phyloP scores from a whole-genome alignment of 2,329 filamentous ascomycete species.

The Diaporthe sp. region DNA sequence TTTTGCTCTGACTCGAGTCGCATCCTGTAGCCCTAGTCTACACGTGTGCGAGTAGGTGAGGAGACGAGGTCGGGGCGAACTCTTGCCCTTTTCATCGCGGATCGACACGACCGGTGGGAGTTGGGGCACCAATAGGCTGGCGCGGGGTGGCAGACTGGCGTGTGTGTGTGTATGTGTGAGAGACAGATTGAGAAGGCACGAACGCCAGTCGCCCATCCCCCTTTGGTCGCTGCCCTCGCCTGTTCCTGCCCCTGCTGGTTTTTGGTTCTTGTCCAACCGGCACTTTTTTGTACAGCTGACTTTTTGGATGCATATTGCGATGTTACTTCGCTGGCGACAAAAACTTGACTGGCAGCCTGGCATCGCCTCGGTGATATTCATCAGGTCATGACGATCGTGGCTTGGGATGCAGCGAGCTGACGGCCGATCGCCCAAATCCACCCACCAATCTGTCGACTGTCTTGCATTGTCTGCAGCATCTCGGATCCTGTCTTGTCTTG shows the following conservation, averaged over 20 bases:
- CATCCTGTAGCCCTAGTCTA: neutral
- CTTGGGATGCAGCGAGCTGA: slow-evolving; percentile 18
- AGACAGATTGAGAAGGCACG: neutral
- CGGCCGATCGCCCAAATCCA: neutral
- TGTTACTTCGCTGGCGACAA: neutral
- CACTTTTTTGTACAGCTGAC: neutral
- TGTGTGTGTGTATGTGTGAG: neutral
- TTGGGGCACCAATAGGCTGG: neutral
- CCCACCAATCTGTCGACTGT: neutral
- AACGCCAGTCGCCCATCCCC: neutral
- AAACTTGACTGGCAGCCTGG: neutral
- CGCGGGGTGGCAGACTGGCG: neutral
- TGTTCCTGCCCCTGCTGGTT: neutral
- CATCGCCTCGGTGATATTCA: slow-evolving; percentile 21
- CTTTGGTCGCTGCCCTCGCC: neutral
- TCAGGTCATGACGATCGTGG: slow-evolving; percentile 20
- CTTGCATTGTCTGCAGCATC: neutral
- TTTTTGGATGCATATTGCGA: neutral
- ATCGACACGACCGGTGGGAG: slow-evolving; percentile 26
- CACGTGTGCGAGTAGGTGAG: neutral
- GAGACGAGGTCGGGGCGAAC: neutral
- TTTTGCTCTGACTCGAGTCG: neutral
- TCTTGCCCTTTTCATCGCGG: slow-evolving; percentile 3
- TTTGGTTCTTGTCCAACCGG: neutral
- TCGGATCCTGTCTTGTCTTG: neutral